Evolutionary conservation across 306 rosid species (phyloP).

Genomic region (apple (Malus domestica)): DNA sequence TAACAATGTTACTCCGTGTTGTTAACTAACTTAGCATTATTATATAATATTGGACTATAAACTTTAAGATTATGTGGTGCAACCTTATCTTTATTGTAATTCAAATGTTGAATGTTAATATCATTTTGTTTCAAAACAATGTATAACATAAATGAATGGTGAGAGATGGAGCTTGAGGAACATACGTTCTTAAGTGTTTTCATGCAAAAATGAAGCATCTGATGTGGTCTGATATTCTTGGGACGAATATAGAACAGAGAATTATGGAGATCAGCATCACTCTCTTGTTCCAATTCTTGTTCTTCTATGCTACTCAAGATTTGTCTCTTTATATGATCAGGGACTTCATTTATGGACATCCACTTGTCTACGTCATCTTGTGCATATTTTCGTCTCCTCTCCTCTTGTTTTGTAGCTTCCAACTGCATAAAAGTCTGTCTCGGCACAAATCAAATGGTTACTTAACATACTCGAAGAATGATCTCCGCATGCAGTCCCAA

Average conservation of each 20-base stretch:
- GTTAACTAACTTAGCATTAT: no score
- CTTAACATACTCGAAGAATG: no score
- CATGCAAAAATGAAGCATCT: conserved; percentile 51
- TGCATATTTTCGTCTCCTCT: not conserved
- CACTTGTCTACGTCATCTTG: conserved; percentile 8
- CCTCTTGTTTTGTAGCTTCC: not conserved
- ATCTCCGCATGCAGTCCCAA: no score
- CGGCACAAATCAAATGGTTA: no score
- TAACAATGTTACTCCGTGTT: no score
- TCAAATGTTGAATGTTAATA: no score
- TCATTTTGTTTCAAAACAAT: no score
- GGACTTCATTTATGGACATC: conserved; percentile 13
- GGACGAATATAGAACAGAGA: conserved; percentile 49
- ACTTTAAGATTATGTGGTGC: no score
- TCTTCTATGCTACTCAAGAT: not conserved
- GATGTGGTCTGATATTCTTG: conserved; percentile 41
- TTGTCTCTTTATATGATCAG: not conserved
- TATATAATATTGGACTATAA: no score
- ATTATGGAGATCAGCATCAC: conserved; percentile 16
- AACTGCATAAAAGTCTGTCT: no score
- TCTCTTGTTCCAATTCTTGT: not conserved
- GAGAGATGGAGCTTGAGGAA: not conserved
- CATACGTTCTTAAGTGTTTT: conserved; percentile 48
- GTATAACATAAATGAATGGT: no score
- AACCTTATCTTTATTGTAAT: no score